phyloP scores from a whole-genome alignment of 345 rosid species.

The Dipteronia sinensis region DNA sequence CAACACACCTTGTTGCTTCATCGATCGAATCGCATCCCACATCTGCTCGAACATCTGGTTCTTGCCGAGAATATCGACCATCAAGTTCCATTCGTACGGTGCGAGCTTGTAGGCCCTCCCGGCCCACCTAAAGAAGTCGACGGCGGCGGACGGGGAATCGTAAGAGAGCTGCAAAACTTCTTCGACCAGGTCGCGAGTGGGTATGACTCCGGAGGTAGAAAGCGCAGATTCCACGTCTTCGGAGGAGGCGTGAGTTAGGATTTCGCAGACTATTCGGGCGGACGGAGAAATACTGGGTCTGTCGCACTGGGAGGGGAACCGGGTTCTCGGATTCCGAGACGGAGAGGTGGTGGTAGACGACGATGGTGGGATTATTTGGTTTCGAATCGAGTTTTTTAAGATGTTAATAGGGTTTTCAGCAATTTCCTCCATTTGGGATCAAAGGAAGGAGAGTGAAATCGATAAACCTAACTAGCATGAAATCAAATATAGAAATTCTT shows the following conservation, averaged over 20 bases:
- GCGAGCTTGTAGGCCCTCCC: conserved; percentile 36
- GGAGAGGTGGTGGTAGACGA: conserved; percentile 15
- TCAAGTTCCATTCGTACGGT: conserved; percentile 47
- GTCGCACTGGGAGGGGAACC: conserved; percentile 32
- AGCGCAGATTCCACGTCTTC: conserved; percentile 43
- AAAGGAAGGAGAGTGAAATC: neutral
- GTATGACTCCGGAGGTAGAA: conserved; percentile 31
- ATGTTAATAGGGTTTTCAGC: conserved; percentile 6
- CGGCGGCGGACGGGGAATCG: conserved; percentile 37
- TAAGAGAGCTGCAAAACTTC: conserved; percentile 51
- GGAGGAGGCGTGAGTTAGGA: conserved; percentile 33
- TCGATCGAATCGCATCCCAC: conserved; percentile 62
- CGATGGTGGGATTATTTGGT: conserved; percentile 8
- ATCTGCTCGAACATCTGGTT: conserved; percentile 51
- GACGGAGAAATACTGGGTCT: conserved; percentile 33
- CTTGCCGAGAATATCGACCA: conserved; percentile 65
- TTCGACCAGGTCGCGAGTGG: conserved; percentile 36
- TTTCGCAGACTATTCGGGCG: conserved; percentile 37
- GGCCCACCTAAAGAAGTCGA: conserved; percentile 59
- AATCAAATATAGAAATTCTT: neutral
- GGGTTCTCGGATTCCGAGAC: conserved; percentile 15
- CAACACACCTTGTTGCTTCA: conserved; percentile 43
- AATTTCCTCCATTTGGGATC: conserved; percentile 7
- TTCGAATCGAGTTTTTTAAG: neutral
- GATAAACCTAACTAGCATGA: neutral